phyloP scores from a whole-genome alignment of 768 basidiomycete species.

The Tulasnella sp. region DNA sequence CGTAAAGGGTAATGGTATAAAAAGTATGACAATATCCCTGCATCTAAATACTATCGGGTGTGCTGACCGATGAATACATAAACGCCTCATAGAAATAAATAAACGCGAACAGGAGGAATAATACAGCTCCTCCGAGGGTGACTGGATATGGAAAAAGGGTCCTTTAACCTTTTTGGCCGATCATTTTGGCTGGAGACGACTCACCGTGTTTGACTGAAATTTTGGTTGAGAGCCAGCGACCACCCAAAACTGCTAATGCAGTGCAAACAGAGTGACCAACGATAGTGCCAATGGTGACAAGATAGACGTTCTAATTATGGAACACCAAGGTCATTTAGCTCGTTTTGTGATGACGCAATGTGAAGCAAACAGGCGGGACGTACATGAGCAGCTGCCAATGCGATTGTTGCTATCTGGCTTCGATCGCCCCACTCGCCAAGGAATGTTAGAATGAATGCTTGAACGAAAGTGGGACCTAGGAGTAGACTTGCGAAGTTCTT shows the following conservation, averaged over 20 bases:
- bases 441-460: constrained; percentile 89
- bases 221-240: constrained; percentile 82
- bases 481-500: constrained; percentile 73
- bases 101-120: constrained; percentile 74
- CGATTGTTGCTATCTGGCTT: constrained; percentile 95
- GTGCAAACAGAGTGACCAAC: constrained; percentile 83
- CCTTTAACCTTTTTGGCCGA: not conserved
- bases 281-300: constrained; percentile 82
- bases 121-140: constrained; percentile 63
- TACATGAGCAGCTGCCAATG: constrained; percentile 89
- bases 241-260: constrained; percentile 81
- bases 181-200: constrained; percentile 23
- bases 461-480: constrained; percentile 87
- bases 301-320: constrained; percentile 69
- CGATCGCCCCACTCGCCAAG: constrained; percentile 99
- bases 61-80: constrained; percentile 10
- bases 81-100: constrained; percentile 61
- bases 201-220: constrained; percentile 89
- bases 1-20: too few species aligned
- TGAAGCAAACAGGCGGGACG: constrained; percentile 23
- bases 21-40: too few species aligned
- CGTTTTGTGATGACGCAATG: too few species aligned
- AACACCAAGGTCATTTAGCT: not conserved
- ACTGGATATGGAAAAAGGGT: constrained; percentile 33
- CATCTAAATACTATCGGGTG: not conserved